phyloP scores from a whole-genome alignment of 1,139 yeast species.

The Sugiyamaella xylanicola region DNA sequence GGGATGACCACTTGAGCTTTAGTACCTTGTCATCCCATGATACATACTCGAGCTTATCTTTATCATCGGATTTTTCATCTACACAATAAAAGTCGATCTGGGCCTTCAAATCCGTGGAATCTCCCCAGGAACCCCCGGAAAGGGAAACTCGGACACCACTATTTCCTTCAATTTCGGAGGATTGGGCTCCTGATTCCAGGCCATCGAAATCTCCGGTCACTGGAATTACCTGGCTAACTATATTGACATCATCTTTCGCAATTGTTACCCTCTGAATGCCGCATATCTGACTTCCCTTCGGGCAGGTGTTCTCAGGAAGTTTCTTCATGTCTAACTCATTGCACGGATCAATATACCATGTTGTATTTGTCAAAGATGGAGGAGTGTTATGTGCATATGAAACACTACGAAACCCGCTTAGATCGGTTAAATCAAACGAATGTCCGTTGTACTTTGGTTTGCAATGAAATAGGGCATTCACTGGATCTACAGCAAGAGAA shows the following conservation, averaged over 20 bases:
- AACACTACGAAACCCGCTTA: conserved; percentile 53
- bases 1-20: conserved; percentile 43
- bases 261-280: conserved; percentile 51
- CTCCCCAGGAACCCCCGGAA: conserved; percentile 74
- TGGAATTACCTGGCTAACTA: conserved; percentile 60
- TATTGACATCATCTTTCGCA: conserved; percentile 38
- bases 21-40: conserved; percentile 44
- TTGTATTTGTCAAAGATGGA: conserved; percentile 64
- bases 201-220: conserved; percentile 43
- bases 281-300: conserved; percentile 63
- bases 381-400: conserved; percentile 59
- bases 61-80: conserved; percentile 42
- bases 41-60: conserved; percentile 36
- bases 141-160: conserved; percentile 53
- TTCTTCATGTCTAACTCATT: conserved; percentile 46
- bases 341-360: conserved; percentile 76
- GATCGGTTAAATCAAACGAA: conserved; percentile 46
- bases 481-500: conserved; percentile 24
- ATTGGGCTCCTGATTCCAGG: conserved; percentile 34
- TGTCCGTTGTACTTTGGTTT: conserved; percentile 47
- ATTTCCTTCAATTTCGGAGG: conserved; percentile 38
- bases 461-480: conserved; percentile 50
- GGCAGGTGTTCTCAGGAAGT: conserved; percentile 52
- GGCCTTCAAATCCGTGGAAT: conserved; percentile 52
- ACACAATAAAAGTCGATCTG: conserved; percentile 55